These are phyloP conservation scores for Colletotrichum chrysophilum DNA, from an alignment of 2,329 filamentous ascomycete genomes.

Conservation along the genomic window DNA sequence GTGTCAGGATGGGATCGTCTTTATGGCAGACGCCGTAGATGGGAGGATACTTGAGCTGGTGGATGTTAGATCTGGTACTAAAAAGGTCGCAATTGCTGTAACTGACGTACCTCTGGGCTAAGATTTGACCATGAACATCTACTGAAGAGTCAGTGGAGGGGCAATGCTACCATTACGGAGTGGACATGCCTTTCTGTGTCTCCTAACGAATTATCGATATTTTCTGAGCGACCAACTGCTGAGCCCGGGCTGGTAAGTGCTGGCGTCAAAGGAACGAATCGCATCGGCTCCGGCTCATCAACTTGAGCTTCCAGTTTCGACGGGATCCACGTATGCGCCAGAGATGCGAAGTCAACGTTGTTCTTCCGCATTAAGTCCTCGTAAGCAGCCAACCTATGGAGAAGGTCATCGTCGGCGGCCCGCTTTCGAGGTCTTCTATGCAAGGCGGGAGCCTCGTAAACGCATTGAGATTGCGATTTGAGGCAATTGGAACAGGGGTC, in stretches of 20 bases:
- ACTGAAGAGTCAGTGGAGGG: background rate
- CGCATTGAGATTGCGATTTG: constrained; percentile 35
- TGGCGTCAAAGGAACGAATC: background rate
- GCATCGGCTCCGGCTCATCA: background rate
- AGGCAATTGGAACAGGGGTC: constrained; percentile 49
- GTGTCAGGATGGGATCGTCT: constrained; percentile 25
- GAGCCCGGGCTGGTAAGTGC: background rate
- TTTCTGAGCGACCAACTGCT: background rate
- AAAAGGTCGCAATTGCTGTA: fast-evolving
- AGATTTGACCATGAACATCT: constrained; percentile 4
- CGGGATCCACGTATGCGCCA: constrained; percentile 28
- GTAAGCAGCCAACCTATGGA: constrained; percentile 27
- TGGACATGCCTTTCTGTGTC: background rate
- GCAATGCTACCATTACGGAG: background rate
- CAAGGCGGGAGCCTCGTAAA: constrained; percentile 24
- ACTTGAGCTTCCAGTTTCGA: constrained; percentile 16
- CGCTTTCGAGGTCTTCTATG: constrained; percentile 30
- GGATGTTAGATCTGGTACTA: background rate
- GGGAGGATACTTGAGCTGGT: constrained; percentile 19
- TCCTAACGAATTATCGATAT: background rate
- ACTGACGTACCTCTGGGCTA: background rate
- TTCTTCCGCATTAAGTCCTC: constrained; percentile 32
- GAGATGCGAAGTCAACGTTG: constrained; percentile 25
- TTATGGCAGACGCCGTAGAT: constrained; percentile 21
- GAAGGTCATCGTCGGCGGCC: constrained; percentile 30